phyloP scores from a whole-genome alignment of 257 asterid species.

The Coffea canephora region DNA sequence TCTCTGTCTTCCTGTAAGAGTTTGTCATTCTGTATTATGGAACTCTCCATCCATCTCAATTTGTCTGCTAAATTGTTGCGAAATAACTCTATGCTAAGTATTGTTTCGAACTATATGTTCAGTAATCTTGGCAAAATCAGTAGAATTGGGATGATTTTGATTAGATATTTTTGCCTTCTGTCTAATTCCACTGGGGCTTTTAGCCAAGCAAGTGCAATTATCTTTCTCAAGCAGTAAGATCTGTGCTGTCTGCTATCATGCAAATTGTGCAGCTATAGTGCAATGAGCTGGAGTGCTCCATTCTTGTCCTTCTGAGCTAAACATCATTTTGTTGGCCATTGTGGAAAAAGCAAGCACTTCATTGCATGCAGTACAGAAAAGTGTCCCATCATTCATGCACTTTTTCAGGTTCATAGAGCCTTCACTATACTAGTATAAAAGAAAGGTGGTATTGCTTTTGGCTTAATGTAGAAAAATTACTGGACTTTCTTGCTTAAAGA shows the following conservation, averaged over 20 bases:
- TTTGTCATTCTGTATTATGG: neutral
- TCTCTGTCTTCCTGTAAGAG: neutral
- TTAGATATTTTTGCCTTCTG: neutral
- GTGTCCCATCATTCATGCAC: neutral
- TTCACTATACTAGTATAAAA: neutral
- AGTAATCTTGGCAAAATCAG: neutral
- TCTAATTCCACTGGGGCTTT: neutral
- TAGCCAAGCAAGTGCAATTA: neutral
- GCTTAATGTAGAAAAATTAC: neutral
- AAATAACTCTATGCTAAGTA: neutral
- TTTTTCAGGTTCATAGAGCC: neutral
- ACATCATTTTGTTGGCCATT: slow-evolving; percentile 3
- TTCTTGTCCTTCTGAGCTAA: neutral
- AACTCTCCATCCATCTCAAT: neutral
- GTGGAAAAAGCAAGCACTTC: neutral
- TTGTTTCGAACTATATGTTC: neutral
- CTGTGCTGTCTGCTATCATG: neutral
- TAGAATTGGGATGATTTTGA: neutral
- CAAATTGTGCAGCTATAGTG: neutral
- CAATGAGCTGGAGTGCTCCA: neutral
- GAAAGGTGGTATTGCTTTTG: neutral
- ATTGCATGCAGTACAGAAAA: neutral
- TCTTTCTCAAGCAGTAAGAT: neutral
- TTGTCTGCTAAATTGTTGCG: neutral
- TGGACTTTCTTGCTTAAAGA: neutral